Evolutionary conservation across 225 moss, liverwort and hornwort genomes (phyloP), one percentile per base, ranked within the genome.

Genomic region (Polytrichum commune): DNA sequence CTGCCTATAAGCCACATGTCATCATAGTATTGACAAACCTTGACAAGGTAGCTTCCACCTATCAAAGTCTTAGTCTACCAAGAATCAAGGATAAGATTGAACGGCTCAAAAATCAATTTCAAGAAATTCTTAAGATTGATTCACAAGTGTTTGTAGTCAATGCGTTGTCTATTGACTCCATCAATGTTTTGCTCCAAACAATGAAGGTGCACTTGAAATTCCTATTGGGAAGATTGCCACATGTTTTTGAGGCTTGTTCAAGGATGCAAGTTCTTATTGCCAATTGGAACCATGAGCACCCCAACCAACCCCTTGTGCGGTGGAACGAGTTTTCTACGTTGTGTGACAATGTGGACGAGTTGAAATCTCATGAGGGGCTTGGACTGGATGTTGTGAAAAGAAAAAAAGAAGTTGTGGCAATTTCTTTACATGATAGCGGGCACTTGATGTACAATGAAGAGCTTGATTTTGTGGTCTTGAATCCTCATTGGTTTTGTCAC

Each of bases 361-460:
- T 68, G 66, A 64, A 6, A 6, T 19, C 6, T 24, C 10, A n/a
- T 6, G 33, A 53, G 29, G 32, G 32, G 7, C 25, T 64, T 54
- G 32, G 6, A 1, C 28, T 53, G 0, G 61, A 19, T 1, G 6
- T 78, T 18, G 4, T 33, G 3, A 67, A 74, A 29, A 27, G 56
- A 1, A 60, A 72, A 13, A 63, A 62, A 5, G 19, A 56, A n/a
- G 73, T 64, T 2, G 72, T 81, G 4, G 73, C 71, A 5, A 65
- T 53, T 0, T 74, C 68, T 29, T 64, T 87, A 19, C 87, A 87
- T 13, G 70, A 81, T 18, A 75, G 62, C 7, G 87, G 87, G 27
- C 72, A 67, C 9, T 68, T 86, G 28, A 77, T 86, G 10, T 72
- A 73, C 53, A 73, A 78, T 67, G 70, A 71, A 5, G 68, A 73